Evolutionary conservation across 2,329 filamentous ascomycete species (phyloP).

Genomic region (Lecanicillium sp.): DNA sequence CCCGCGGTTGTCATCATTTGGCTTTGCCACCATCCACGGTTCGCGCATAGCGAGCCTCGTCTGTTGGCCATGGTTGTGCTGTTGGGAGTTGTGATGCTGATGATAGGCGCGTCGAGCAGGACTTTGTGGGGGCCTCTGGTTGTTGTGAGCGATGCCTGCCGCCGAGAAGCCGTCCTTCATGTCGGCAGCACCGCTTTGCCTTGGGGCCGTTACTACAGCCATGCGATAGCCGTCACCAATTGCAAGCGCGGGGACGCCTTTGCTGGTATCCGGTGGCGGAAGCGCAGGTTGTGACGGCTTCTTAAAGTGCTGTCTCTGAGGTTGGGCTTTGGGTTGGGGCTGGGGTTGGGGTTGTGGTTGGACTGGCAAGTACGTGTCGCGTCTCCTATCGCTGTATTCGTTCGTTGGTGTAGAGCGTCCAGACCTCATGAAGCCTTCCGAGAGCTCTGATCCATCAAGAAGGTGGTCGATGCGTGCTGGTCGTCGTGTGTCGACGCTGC

Average conservation of each 20-base stretch:
- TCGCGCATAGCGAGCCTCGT: background rate
- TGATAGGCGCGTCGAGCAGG: conserved; percentile 10
- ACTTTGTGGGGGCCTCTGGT: background rate
- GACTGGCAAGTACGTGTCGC: conserved; percentile 13
- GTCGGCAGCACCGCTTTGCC: background rate
- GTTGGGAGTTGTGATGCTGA: conserved; percentile 3
- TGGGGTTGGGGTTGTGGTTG: too few species aligned
- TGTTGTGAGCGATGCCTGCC: background rate
- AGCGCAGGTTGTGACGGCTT: background rate
- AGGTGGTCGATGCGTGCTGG: conserved; percentile 14
- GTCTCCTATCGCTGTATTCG: conserved; percentile 21
- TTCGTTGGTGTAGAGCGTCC: conserved; percentile 32
- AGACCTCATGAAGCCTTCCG: conserved; percentile 35
- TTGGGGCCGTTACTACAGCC: background rate
- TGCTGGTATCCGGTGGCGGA: conserved; percentile 9
- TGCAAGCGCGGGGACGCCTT: conserved; percentile 16
- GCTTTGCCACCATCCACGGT: background rate
- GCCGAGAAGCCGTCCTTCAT: conserved; percentile 14
- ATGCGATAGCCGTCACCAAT: conserved; percentile 17
- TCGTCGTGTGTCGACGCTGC: background rate
- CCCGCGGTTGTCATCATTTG: background rate
- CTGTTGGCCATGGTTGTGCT: conserved; percentile 3
- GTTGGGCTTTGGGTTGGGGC: too few species aligned
- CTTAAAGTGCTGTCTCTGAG: background rate
- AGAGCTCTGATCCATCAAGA: conserved; percentile 34